Evolutionary conservation across 2,329 filamentous ascomycete genomes (phyloP).

Genomic region (Aspergillus caelatus): DNA sequence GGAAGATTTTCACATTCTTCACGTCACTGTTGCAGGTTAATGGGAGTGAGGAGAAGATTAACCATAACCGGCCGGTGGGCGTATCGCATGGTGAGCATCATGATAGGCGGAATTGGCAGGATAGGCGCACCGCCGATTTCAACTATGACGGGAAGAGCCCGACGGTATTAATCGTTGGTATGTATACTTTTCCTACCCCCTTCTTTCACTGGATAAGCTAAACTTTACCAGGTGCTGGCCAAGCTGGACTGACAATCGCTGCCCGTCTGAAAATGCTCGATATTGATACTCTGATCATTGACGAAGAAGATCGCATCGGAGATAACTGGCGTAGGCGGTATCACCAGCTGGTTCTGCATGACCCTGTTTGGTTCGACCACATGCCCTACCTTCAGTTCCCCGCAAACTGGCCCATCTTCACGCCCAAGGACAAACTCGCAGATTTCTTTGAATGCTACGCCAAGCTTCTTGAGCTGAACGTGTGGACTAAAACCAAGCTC

Average conservation of each 20-base stretch:
- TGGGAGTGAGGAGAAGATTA: slow-evolving; percentile 55
- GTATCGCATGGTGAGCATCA: slow-evolving; percentile 57
- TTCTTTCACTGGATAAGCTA: neutral
- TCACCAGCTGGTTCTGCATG: slow-evolving; percentile 68
- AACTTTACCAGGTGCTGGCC: slow-evolving; percentile 55
- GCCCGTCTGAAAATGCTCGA: slow-evolving; percentile 63
- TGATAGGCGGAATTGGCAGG: slow-evolving; percentile 63
- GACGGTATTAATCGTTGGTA: slow-evolving; percentile 64
- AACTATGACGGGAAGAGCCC: slow-evolving; percentile 59
- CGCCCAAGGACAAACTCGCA: slow-evolving; percentile 71
- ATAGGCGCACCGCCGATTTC: slow-evolving; percentile 52
- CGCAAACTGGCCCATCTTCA: slow-evolving; percentile 68
- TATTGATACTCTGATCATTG: slow-evolving; percentile 60
- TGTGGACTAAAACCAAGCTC: slow-evolving; percentile 63
- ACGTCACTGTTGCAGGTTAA: slow-evolving; percentile 60
- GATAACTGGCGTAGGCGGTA: slow-evolving; percentile 68
- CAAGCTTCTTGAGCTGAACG: slow-evolving; percentile 66
- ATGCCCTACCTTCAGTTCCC: slow-evolving; percentile 69
- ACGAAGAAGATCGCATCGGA: slow-evolving; percentile 60
- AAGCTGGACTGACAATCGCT: slow-evolving; percentile 61
- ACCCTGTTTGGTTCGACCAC: slow-evolving; percentile 61
- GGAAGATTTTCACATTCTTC: slow-evolving; percentile 68
- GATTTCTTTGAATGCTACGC: slow-evolving; percentile 71
- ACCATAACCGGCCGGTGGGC: slow-evolving; percentile 56
- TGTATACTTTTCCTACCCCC: neutral